phyloP scores from a whole-genome alignment of 1,284 basidiomycete species.

The Sparassis latifolia region DNA sequence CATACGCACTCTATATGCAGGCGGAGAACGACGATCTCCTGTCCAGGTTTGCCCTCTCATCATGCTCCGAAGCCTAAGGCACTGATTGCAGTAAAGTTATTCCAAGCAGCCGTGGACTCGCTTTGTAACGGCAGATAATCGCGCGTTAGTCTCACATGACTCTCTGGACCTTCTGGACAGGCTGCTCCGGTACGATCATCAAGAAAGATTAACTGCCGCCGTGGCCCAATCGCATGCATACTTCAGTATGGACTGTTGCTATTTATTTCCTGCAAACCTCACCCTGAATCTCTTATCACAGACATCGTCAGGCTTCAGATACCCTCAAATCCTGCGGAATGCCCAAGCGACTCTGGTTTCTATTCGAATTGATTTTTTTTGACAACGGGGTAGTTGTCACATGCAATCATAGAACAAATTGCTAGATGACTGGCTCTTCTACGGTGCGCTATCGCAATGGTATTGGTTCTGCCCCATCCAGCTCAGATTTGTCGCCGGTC shows the following conservation, averaged over 20 bases:
- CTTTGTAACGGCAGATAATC: constrained; percentile 70
- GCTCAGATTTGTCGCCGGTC: no score
- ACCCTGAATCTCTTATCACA: constrained; percentile 9
- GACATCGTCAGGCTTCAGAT: constrained; percentile 52
- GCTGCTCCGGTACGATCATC: constrained; percentile 80
- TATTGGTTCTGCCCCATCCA: no score
- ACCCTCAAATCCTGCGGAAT: constrained; percentile 40
- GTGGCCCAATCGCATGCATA: constrained; percentile 75
- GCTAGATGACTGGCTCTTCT: no score
- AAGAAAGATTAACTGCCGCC: constrained; percentile 75
- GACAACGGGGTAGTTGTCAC: background rate
- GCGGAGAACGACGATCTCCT: constrained; percentile 63
- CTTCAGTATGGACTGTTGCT: constrained; percentile 48
- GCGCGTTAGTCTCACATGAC: constrained; percentile 66
- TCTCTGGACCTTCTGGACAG: constrained; percentile 81
- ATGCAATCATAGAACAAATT: no score
- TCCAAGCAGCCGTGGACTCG: constrained; percentile 71
- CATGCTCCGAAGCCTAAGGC: background rate
- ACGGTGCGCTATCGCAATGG: no score
- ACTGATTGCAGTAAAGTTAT: constrained; percentile 38
- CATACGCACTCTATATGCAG: constrained; percentile 74
- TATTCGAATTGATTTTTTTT: constrained; percentile 37
- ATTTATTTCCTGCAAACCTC: background rate
- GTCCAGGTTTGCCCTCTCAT: constrained; percentile 38
- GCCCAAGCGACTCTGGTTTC: constrained; percentile 53